Conservation (phyloP, 202 grass and related monocot species). For the Bolboschoenoplectus hybrid region DNA sequence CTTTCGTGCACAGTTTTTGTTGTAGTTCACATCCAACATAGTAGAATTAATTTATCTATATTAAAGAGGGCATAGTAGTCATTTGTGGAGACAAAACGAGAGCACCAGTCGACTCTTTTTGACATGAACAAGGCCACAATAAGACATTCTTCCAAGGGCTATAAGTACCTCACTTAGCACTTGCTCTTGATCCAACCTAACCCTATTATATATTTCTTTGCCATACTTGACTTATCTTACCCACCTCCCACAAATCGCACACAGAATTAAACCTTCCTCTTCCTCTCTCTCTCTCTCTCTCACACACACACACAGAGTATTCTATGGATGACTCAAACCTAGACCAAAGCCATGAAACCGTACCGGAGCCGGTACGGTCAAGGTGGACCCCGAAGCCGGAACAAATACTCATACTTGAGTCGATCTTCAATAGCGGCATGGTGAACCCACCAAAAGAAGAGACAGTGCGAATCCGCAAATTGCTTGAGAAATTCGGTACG, state of each 20-base stretch:
- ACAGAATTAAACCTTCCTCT: conserved; percentile 3
- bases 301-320: not conserved
- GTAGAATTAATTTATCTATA: conserved; percentile 21
- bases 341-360: conserved; percentile 25
- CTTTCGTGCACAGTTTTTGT: conserved; percentile 15
- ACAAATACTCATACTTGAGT: conserved; percentile 95
- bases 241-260: not conserved
- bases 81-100: conserved; percentile 27
- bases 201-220: conserved; percentile 32
- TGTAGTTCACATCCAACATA: conserved; percentile 29
- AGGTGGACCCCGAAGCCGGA: conserved; percentile 95
- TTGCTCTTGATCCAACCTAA: conserved; percentile 32
- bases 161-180: conserved; percentile 33
- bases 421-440: conserved; percentile 97
- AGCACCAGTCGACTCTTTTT: conserved; percentile 5
- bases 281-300: too few relatives aligned
- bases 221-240: conserved; percentile 33
- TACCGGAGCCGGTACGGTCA: conserved; percentile 65
- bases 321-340: conserved; percentile 39
- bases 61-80: conserved; percentile 8
- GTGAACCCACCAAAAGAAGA: conserved; percentile 94
- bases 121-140: conserved; percentile 25
- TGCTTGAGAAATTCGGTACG: conserved; percentile 79
- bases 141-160: conserved; percentile 35
- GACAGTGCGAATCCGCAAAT: conserved; percentile 82